Base-by-base conservation (phyloP, 345 rosid species). In the Arabis alpina region DNA sequence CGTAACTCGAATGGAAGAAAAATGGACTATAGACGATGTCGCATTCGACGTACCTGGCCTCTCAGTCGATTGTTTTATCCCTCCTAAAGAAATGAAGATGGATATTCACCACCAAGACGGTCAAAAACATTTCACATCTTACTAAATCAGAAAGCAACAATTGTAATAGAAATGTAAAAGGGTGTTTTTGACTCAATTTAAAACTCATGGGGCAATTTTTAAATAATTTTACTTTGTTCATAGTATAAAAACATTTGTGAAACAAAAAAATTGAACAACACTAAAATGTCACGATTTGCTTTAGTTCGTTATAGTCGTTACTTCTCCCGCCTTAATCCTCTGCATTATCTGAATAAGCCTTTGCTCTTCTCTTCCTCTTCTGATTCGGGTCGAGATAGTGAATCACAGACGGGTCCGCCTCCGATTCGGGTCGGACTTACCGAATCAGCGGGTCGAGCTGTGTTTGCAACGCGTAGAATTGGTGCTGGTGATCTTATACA, bases 11-110 rank as follows among this genome's bases (percentile, higher is more conserved):
- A 84, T 94, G 95, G 96, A 85, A 43, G 99, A 94, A 71, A 80
- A 44, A 0, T 94, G 99, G 99, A 68, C 80, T 0, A 85, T 94
- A 13, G 97, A 89, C 42, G 99, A 94, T 77, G 78, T 94, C 9
- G 96, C 92, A 1, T 91, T 94, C 65, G 85, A 94, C 14, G 95
- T 94, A 2, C 84, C 84, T 3, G 97, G 97, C 2, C 75, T 94
- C 8, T 91, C 96, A 2, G 30, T 67, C 37, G 99, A 94, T 73
- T 89, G 90, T 76, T 94, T 94, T 73, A 89, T 94, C 34, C 90
- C 97, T 73, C 99, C 96, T 6, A 81, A 81, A 51, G 96, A 94
- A 51, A 82, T 80, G 16, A 82, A 82, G 56, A 84, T 71, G 40
- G 82, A 81, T 42, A 75, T 37, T 43, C 80, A 73, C 1, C 80